Evolutionary conservation across 768 basidiomycete genomes (phyloP).

Genomic region (Suillus spraguei): DNA sequence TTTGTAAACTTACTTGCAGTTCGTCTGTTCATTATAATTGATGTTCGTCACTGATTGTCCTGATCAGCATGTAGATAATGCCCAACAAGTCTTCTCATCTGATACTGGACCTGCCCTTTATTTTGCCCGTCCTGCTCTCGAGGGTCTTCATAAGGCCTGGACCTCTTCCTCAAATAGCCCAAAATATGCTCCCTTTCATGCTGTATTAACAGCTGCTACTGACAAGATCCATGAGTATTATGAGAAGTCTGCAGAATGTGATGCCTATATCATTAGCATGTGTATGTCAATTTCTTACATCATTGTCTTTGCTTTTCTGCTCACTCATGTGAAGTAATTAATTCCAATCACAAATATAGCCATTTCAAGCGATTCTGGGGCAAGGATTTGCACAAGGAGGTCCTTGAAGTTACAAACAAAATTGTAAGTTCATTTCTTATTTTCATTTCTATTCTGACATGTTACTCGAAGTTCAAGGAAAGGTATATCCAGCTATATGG

Average conservation of each 20-base stretch:
- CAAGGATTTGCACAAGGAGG: slow-evolving; percentile 24
- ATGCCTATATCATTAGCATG: slow-evolving; percentile 37
- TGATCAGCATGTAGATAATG: slow-evolving; percentile 29
- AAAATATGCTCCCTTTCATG: slow-evolving; percentile 23
- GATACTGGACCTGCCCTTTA: slow-evolving; percentile 28
- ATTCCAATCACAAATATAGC: slow-evolving; percentile 30
- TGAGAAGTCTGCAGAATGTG: slow-evolving; percentile 30
- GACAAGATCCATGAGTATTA: slow-evolving; percentile 39
- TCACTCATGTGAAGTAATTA: background rate
- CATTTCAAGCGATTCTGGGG: slow-evolving; percentile 28
- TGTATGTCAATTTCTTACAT: slow-evolving; percentile 20
- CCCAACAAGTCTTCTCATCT: slow-evolving; percentile 36
- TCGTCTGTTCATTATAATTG: background rate
- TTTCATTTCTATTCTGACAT: background rate
- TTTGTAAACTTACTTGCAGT: slow-evolving; percentile 25
- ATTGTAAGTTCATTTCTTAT: slow-evolving; percentile 14
- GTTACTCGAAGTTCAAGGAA: slow-evolving; percentile 20
- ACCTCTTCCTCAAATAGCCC: background rate
- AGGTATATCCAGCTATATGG: background rate
- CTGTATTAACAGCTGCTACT: slow-evolving; percentile 28
- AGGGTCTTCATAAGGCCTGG: slow-evolving; percentile 31
- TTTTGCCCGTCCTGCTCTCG: slow-evolving; percentile 12
- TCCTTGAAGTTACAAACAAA: slow-evolving; percentile 16
- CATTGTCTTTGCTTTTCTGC: background rate
- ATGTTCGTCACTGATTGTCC: background rate